phyloP scores from a whole-genome alignment of 768 basidiomycete species.

The Boletus edulis region DNA sequence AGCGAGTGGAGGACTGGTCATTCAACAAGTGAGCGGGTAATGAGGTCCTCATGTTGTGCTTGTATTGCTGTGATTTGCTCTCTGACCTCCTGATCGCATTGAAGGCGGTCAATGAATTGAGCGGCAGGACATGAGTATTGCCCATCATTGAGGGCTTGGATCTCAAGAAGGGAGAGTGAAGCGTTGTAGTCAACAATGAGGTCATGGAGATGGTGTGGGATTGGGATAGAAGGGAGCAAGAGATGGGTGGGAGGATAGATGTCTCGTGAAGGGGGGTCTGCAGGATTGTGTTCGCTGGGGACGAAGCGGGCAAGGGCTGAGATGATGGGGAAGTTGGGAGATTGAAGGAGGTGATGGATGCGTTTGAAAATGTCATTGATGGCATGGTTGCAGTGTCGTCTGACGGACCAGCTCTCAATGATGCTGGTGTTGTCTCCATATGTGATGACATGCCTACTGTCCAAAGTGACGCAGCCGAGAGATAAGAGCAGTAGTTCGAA shows the following conservation, averaged over 20 bases:
- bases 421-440: slow-evolving; percentile 19
- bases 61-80: too few species aligned
- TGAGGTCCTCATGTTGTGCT: too few species aligned
- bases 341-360: not conserved
- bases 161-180: not conserved
- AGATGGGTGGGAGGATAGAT: not conserved
- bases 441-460: not conserved
- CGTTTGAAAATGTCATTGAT: slow-evolving; percentile 16
- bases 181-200: not conserved
- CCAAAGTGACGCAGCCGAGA: not conserved
- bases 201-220: not conserved
- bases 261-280: not conserved
- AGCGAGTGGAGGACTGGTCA: too few species aligned
- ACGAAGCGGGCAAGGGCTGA: not conserved
- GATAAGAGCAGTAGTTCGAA: not conserved
- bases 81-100: too few species aligned
- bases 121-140: too few species aligned
- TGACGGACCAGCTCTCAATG: slow-evolving; percentile 14
- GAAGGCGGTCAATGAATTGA: too few species aligned
- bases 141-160: too few species aligned
- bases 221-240: not conserved
- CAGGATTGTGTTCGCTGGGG: not conserved
- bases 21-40: too few species aligned
- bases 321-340: not conserved
- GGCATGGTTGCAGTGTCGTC: not conserved